These are phyloP conservation scores for Phytophthora quininea DNA, from an alignment of 352 stramenopile species.

Conservation along the genomic window DNA sequence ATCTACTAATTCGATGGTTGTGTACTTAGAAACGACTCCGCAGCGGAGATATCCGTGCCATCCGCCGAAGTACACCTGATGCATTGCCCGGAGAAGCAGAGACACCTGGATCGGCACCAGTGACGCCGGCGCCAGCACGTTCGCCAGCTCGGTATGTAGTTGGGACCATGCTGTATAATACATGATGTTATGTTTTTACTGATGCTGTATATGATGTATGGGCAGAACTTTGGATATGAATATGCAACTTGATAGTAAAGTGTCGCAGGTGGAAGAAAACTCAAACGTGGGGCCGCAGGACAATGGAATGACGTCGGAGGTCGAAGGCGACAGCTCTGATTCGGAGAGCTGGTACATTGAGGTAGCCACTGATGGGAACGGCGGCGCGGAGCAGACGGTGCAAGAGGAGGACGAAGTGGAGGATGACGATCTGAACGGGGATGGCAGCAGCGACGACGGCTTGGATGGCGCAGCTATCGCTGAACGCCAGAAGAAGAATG, in stretches of 20 bases:
- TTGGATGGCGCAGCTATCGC: neutral
- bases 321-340: neutral
- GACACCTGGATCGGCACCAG: neutral
- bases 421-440: neutral
- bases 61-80: neutral
- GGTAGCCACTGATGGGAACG: neutral
- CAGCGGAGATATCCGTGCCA: neutral
- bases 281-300: neutral
- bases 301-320: neutral
- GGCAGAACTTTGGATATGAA: neutral
- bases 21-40: neutral
- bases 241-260: neutral
- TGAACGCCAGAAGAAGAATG: neutral
- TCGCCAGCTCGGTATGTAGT: neutral
- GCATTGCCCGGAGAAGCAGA: neutral
- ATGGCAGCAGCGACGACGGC: neutral
- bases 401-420: constrained; percentile 2
- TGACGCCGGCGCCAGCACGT: neutral
- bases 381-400: neutral
- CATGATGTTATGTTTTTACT: neutral
- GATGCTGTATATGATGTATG: neutral
- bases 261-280: neutral
- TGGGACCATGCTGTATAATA: neutral
- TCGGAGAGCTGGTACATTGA: constrained; percentile 1
- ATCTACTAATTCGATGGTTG: neutral